These are phyloP conservation scores for Hypomontagnella monticulosa DNA, from an alignment of 495 filamentous ascomycete species.

Conservation along the genomic window DNA sequence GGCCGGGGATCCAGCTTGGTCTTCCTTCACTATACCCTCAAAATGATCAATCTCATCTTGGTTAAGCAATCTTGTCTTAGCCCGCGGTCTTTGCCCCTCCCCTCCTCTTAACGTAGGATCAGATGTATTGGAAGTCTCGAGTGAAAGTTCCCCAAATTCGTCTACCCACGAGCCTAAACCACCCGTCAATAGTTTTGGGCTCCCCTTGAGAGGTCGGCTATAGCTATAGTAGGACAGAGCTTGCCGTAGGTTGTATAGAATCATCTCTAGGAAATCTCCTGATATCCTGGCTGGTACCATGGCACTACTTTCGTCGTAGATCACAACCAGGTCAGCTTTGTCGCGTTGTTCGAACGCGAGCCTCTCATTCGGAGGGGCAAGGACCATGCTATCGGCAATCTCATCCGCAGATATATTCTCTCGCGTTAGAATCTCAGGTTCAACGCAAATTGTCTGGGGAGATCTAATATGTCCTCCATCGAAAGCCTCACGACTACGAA, in stretches of 20 bases:
- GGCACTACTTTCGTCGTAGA: conserved; percentile 79
- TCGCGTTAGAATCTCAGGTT: conserved; percentile 77
- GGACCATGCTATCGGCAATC: conserved; percentile 80
- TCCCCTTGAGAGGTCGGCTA: conserved; percentile 68
- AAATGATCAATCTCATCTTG: conserved; percentile 53
- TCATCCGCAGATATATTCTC: conserved; percentile 86
- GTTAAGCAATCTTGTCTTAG: conserved; percentile 37
- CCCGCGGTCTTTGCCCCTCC: conserved; percentile 18
- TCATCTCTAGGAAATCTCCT: conserved; percentile 57
- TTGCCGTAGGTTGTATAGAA: conserved; percentile 75
- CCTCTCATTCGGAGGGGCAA: conserved; percentile 79
- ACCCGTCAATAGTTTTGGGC: conserved; percentile 80
- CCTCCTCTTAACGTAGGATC: conserved; percentile 36
- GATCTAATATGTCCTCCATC: conserved; percentile 88
- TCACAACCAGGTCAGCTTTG: conserved; percentile 86
- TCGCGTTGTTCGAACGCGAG: conserved; percentile 77
- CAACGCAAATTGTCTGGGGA: conserved; percentile 84
- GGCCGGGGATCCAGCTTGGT: conserved; percentile 53
- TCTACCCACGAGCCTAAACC: conserved; percentile 88
- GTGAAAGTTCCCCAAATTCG: conserved; percentile 73
- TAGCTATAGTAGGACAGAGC: conserved; percentile 87
- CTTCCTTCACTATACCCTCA: conserved; percentile 53
- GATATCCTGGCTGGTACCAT: conserved; percentile 55
- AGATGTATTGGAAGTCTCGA: conserved; percentile 53
- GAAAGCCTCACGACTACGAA: conserved; percentile 81